Percentiles rank a stretch among this genome's conserved stretches.
phyloP scores from a whole-genome alignment of 225 moss, liverwort and hornwort species.

The Bryum argenteum region DNA sequence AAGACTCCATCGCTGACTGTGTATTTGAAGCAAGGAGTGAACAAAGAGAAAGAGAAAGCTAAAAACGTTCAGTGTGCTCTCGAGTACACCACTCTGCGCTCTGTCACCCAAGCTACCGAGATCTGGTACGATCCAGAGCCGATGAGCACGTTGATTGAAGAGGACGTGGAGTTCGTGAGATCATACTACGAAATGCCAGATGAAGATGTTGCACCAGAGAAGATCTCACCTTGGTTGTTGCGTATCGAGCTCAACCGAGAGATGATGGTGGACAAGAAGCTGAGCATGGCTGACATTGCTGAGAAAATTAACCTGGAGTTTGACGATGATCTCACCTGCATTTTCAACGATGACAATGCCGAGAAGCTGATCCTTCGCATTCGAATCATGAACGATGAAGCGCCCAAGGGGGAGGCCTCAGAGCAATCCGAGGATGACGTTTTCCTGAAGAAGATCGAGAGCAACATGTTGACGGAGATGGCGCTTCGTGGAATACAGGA shows the following conservation, averaged over 20 bases:
- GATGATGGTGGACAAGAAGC: conserved; percentile 99
- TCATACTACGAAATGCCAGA: conserved; percentile 99
- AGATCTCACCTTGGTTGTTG: conserved; percentile 94
- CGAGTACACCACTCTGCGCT: conserved; percentile 90
- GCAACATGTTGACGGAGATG: conserved; percentile 99
- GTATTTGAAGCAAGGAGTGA: conserved; percentile 74
- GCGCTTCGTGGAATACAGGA: conserved; percentile 92
- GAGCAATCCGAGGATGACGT: conserved; percentile 99
- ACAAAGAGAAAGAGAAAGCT: conserved; percentile 88
- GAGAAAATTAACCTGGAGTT: conserved; percentile 98
- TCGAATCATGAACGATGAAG: conserved; percentile 98
- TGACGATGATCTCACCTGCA: conserved; percentile 94
- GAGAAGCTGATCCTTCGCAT: conserved; percentile 97
- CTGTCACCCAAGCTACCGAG: conserved; percentile 95
- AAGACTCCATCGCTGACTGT: conserved; percentile 96
- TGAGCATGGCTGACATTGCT: conserved; percentile 98
- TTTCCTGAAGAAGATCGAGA: conserved; percentile 96
- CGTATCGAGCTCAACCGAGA: conserved; percentile 95
- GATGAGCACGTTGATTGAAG: conserved; percentile 95
- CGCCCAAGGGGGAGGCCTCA: conserved; percentile 84
- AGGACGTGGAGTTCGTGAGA: conserved; percentile 94
- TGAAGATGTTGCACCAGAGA: conserved; percentile 97
- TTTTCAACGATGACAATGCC: conserved; percentile 97
- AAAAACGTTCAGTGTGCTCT: conserved; percentile 97
- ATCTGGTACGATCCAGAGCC: conserved; percentile 99